Conservation (phyloP, 2,329 filamentous ascomycete genomes). For the Penicillium sp. region DNA sequence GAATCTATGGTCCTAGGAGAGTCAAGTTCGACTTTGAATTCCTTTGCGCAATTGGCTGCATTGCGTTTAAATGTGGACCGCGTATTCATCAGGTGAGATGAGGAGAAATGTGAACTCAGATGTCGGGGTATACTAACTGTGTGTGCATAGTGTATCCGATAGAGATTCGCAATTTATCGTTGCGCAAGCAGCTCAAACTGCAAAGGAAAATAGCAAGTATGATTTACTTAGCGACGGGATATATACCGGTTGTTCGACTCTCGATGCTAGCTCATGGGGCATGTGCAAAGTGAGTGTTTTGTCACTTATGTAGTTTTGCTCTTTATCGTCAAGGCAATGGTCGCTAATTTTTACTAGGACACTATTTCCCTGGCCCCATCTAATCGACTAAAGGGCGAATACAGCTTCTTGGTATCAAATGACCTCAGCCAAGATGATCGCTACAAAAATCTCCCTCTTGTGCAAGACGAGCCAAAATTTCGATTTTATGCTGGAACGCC, state of each 20-base stretch:
- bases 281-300: conserved; percentile 36
- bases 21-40: conserved; percentile 35
- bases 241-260: conserved; percentile 37
- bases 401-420: conserved; percentile 39
- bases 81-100: conserved; percentile 34
- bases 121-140: background rate
- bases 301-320: too few species aligned
- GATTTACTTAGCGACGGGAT: conserved; percentile 34
- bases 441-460: conserved; percentile 43
- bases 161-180: conserved; percentile 54
- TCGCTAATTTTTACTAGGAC: conserved; percentile 25
- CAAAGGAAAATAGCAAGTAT: conserved; percentile 38
- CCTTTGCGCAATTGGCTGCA: conserved; percentile 38
- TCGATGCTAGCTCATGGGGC: conserved; percentile 35
- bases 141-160: conserved; percentile 47
- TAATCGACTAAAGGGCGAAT: conserved; percentile 18
- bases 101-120: background rate
- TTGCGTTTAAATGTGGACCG: conserved; percentile 39
- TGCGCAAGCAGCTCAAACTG: conserved; percentile 51
- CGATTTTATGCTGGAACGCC: conserved; percentile 63
- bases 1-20: conserved; percentile 29
- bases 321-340: background rate
- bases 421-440: conserved; percentile 45
- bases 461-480: conserved; percentile 37
- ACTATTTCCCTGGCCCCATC: conserved; percentile 36